phyloP scores from a whole-genome alignment of 805 yeast genomes.

The Teunomyces atbi region DNA sequence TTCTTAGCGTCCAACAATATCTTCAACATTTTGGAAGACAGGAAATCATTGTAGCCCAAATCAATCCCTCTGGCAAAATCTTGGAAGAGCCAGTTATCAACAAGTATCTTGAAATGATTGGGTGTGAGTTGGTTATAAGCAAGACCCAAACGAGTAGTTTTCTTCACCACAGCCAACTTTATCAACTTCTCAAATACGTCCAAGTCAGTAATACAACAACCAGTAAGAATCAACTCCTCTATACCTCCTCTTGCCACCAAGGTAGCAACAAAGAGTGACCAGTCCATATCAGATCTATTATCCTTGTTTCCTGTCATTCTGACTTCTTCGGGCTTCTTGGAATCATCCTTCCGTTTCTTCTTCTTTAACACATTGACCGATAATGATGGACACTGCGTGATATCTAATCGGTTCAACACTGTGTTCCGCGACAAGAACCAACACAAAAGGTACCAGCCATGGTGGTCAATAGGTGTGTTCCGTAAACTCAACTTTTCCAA shows the following conservation, averaged over 20 bases:
- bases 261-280: conserved; percentile 74
- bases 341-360: conserved; percentile 24
- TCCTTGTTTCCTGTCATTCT: conserved; percentile 49
- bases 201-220: conserved; percentile 62
- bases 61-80: conserved; percentile 66
- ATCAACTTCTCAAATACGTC: conserved; percentile 56
- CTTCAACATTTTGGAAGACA: conserved; percentile 30
- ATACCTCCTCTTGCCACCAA: conserved; percentile 68
- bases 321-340: conserved; percentile 25
- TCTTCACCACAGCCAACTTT: conserved; percentile 50
- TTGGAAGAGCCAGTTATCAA: conserved; percentile 58
- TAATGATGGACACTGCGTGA: conserved; percentile 64
- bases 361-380: conserved; percentile 43
- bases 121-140: conserved; percentile 68
- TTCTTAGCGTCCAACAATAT: conserved; percentile 36
- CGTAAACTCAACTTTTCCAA: conserved; percentile 73
- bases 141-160: conserved; percentile 66
- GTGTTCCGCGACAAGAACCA: conserved; percentile 67
- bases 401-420: conserved; percentile 57
- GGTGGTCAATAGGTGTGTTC: conserved; percentile 68
- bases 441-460: conserved; percentile 79
- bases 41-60: conserved; percentile 77
- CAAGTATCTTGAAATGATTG: conserved; percentile 52
- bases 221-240: conserved; percentile 76
- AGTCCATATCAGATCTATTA: conserved; percentile 75